phyloP scores from a whole-genome alignment of 106 monocot genomes.

The Chionographis japonica region DNA sequence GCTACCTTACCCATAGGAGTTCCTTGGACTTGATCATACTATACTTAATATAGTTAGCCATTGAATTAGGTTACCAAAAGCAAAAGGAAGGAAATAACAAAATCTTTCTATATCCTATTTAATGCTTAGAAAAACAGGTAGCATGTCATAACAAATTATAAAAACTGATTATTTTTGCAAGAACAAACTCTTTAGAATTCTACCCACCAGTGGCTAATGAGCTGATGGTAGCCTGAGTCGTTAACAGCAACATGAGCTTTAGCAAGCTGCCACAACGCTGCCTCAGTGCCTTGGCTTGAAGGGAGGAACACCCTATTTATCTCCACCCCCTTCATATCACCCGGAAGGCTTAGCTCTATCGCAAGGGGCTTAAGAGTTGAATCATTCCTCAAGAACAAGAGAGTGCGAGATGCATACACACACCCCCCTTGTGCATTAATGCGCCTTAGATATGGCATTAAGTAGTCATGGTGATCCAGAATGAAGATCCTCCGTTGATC shows the following conservation, averaged over 20 bases:
- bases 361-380: constrained; percentile 47
- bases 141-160: too few species aligned
- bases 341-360: constrained; percentile 59
- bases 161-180: too few species aligned
- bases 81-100: not conserved
- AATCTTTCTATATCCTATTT: not conserved
- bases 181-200: not conserved
- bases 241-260: constrained; percentile 59
- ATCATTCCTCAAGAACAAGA: constrained; percentile 42
- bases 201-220: constrained; percentile 67
- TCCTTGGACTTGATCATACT: too few species aligned
- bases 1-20: too few species aligned
- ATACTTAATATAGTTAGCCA: too few species aligned
- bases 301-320: constrained; percentile 51
- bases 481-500: constrained; percentile 44
- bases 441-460: constrained; percentile 53
- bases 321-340: constrained; percentile 9
- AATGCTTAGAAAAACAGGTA: too few species aligned
- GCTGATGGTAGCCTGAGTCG: constrained; percentile 70
- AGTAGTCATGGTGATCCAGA: constrained; percentile 71
- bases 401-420: constrained; percentile 60
- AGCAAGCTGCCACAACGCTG: constrained; percentile 55
- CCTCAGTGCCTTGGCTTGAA: constrained; percentile 27
- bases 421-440: constrained; percentile 33
- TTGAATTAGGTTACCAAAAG: too few species aligned